Evolutionary conservation across 257 asterid species (phyloP), one percentile per base, ranked within the genome.

Genomic region (Fraxinus cuspidata): DNA sequence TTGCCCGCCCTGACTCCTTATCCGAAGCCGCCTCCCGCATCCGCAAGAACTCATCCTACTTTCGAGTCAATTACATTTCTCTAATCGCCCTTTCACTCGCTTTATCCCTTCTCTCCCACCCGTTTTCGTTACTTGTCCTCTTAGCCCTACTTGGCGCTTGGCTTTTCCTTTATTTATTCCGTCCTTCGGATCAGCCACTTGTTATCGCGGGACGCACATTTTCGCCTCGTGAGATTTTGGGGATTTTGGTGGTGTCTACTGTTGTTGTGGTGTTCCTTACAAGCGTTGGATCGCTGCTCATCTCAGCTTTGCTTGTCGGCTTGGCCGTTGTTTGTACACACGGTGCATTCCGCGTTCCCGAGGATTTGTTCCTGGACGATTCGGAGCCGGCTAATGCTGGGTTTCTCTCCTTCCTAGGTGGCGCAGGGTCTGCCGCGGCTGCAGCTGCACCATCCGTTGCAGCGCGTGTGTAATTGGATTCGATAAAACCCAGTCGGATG

Each of bases 11-110:
- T 0, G 91, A 88, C 23, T 70, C 81, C 75, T 80, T 88, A 51
- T 23, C 91, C 42, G 91, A 88, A 19, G 88, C 91, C 34, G 87
- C 87, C 51, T 88, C 91, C 0, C 89, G 91, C 71, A 63, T 88
- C 56, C 72, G 87, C 40, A 88, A 78, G 16, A 88, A 88, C 70
- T 79, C 76, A 56, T 23, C 81, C n/a, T 88, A 88, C 79, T 88
- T 85, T 78, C 89, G 91, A 70, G 84, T 88, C 70, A 88, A 88
- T 76, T 85, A 88, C 47, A 28, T 88, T 32, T 64, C 88, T 32
- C 63, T 88, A 23, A 85, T 88, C 58, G 81, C 85, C 2, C 16
- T 82, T 27, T 85, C 83, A 5, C 89, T 88, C 65, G 89, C 87
- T 16, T 29, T 88, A 29, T 88, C 91, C 9, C 89, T 88, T 77